Percentiles rank a stretch among this genome's conserved stretches.
Conservation (phyloP, 2,329 filamentous ascomycete species). For the Volutella citrinella region DNA sequence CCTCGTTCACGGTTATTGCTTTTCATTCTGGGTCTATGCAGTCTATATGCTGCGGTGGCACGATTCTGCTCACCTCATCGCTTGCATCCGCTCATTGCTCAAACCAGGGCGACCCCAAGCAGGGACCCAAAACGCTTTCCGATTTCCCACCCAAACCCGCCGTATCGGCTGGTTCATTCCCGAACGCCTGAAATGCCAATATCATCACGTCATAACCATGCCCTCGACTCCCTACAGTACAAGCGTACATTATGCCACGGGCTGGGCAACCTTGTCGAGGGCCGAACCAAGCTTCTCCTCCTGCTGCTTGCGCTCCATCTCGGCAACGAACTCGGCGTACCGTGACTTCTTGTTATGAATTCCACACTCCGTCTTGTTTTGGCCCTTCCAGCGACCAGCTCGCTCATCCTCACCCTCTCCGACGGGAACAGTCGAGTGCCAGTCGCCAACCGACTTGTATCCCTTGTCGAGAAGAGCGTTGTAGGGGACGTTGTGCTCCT, state of each 20-base stretch:
- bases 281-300: conserved; percentile 37
- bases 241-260: conserved; percentile 25
- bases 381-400: conserved; percentile 94
- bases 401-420: conserved; percentile 92
- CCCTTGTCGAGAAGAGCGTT: conserved; percentile 86
- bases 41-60: conserved; percentile 12
- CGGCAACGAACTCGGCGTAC: conserved; percentile 79
- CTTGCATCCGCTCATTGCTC: conserved; percentile 10
- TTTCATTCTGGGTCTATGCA: conserved; percentile 12
- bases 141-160: too few relatives aligned
- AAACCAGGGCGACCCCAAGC: conserved; percentile 12
- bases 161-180: conserved; percentile 16
- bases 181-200: conserved; percentile 26
- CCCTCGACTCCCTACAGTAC: conserved; percentile 14
- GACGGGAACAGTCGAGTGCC: conserved; percentile 93
- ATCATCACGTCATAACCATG: conserved; percentile 27
- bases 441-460: conserved; percentile 98
- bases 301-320: conserved; percentile 67
- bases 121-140: conserved; percentile 8
- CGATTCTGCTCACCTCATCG: too few relatives aligned
- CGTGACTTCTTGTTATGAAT: conserved; percentile 98
- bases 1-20: conserved; percentile 2
- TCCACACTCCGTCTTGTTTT: conserved; percentile 93
- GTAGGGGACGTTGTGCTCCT: conserved; percentile 85
- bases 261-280: conserved; percentile 24